Conservation (phyloP, 2,329 filamentous ascomycete genomes). For the Aphanoascus verrucosus region DNA sequence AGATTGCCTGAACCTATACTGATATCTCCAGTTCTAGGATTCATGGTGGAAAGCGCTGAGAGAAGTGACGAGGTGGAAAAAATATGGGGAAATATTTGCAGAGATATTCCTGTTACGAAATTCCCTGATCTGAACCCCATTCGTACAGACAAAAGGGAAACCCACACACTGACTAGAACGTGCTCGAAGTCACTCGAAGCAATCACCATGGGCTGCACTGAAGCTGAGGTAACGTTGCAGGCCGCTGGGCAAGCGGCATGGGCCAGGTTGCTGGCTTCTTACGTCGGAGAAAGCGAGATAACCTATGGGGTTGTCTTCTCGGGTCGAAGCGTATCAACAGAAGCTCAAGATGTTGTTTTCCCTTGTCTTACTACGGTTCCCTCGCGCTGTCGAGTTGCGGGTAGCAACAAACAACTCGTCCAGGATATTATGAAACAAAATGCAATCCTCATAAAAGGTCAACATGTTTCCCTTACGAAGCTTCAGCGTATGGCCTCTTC, state of each 20-base stretch:
- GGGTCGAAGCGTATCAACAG: conserved; percentile 52
- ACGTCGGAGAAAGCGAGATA: conserved; percentile 62
- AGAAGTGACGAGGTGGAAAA: conserved; percentile 25
- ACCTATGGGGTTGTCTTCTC: conserved; percentile 75
- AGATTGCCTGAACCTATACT: conserved; percentile 20
- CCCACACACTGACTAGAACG: conserved; percentile 26
- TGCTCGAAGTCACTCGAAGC: conserved; percentile 34
- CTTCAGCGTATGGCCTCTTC: conserved; percentile 62
- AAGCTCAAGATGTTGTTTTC: conserved; percentile 52
- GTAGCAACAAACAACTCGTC: conserved; percentile 49
- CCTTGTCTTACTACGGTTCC: conserved; percentile 78
- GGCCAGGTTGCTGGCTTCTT: conserved; percentile 62
- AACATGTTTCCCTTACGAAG: conserved; percentile 58
- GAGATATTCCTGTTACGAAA: conserved; percentile 49
- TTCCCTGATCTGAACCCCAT: conserved; percentile 69
- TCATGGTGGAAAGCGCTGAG: conserved; percentile 32
- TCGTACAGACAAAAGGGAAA: conserved; percentile 26
- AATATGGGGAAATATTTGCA: conserved; percentile 55
- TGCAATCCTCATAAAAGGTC: conserved; percentile 53
- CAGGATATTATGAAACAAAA: conserved; percentile 56
- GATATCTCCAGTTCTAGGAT: conserved; percentile 36
- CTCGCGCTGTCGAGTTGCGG: conserved; percentile 47
- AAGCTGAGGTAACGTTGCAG: conserved; percentile 60
- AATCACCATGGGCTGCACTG: conserved; percentile 48
- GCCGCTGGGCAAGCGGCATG: conserved; percentile 67